Base-by-base conservation (phyloP, 2,329 filamentous ascomycete species). In the Bipolaris bicolor region DNA sequence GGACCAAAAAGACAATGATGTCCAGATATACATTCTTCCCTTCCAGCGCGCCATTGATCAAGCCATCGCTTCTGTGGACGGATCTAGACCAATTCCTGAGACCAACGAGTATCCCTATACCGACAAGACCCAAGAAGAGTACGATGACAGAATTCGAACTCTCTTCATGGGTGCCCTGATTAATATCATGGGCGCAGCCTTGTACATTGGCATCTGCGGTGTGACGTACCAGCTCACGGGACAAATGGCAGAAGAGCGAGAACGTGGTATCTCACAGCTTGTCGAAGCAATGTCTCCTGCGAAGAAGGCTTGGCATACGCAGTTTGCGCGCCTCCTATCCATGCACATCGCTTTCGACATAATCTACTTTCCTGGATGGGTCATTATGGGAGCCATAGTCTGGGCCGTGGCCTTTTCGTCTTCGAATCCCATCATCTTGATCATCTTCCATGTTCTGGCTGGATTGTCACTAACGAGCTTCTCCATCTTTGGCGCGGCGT, bases 271-370 rank as follows among this genome's bases (percentile, higher is more conserved):
- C 84, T 91, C 91, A 4, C 90, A 92, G 61, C 81, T 97, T 26
- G 86, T 97, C 41, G 93, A 97, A 76, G 89, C 91, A 52, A 97
- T 96, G 91, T 93, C 95, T 82, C 89, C 91, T 0, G 90, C 90
- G 53, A 83, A 83, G 52, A 83, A 83, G 47, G 81, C 85, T 41
- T 96, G 91, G 91, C 83, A 91, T 68, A 87, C 90, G 9, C 91
- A 94, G 76, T 85, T 87, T 20, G 88, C 90, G 1, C 84, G 93
- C n/a, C 82, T 96, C 13, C 71, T 93, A 7, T 88, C 92, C 0
- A 88, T 92, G 59, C 91, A 96, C 71, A 73, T 95, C 24, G 86
- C 92, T 0, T 95, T 97, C 68, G 87, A 90, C 57, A 74, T 91
- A 6, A 82, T 96, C 20, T 97, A 97, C 53, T 68, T 90, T 1